A percentile compares a stretch with the other conserved stretches of the same genome.
Evolutionary conservation across 257 asterid species (phyloP).

Genomic region (Fraxinus excelsior): DNA sequence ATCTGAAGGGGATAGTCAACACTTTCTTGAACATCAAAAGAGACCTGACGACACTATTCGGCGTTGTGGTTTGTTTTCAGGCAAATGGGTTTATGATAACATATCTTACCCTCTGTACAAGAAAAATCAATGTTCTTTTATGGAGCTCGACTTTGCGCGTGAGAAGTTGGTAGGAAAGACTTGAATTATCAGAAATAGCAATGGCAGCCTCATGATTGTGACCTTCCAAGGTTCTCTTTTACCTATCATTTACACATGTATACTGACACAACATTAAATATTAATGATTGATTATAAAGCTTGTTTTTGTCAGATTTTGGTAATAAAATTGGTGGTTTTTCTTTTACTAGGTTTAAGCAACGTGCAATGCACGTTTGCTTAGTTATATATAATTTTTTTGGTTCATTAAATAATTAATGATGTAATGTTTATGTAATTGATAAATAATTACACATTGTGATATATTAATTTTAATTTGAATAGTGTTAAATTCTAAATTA

Average conservation of each 20-base stretch:
- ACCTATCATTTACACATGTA: background rate
- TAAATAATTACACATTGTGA: too few species aligned
- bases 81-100: too few species aligned
- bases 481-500: too few species aligned
- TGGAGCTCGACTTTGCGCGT: too few species aligned
- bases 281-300: background rate
- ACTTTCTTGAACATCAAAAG: background rate
- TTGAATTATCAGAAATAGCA: conserved; percentile 38
- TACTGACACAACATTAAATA: background rate
- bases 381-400: too few species aligned
- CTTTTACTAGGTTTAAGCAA: too few species aligned
- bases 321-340: conserved; percentile 25
- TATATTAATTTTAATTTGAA: too few species aligned
- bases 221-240: conserved; percentile 40
- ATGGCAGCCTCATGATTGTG: conserved; percentile 42
- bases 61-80: conserved; percentile 30
- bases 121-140: too few species aligned
- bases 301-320: background rate
- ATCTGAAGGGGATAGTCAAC: background rate
- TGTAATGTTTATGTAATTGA: too few species aligned
- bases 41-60: background rate
- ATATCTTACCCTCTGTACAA: too few species aligned
- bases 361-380: too few species aligned
- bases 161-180: background rate
- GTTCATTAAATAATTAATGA: too few species aligned